Base-by-base conservation (phyloP, 495 filamentous ascomycete genomes). In the Ramalina peruviana region DNA sequence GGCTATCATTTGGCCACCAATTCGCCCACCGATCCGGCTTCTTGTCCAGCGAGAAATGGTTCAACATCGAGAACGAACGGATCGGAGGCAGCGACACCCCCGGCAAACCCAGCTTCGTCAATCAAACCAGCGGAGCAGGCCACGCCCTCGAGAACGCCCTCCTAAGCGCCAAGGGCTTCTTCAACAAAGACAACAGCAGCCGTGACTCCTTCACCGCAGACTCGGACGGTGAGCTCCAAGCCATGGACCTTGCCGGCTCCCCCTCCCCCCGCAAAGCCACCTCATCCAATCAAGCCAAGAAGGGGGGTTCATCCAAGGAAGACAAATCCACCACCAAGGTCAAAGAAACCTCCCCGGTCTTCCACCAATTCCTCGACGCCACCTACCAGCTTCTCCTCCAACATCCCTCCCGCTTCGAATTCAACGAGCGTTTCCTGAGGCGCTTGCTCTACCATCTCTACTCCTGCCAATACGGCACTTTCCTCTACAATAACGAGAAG, bases 291-390 rank as follows among this genome's bases (percentile, higher is more conserved):
- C 44, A 54, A 62, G 63, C 49, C 62, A 33, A 33, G 3, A 33
- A 33, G 30, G 30, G 30, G 30, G 3, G 3, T 6, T 33, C 23
- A 0, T 44, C 59, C 36, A 40, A 61, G 55, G 47, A 59, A 16
- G 76, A 81, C 45, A 75, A 76, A 51, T 65, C 68, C 50, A 61
- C 71, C n/a, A 82, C 77, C 9, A 82, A 80, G 54, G 70, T 75
- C 25, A 94, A 87, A 50, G 89, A 97, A 61, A 86, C 90, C 2
- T 88, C 84, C n/a, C 93, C 93, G 0, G 82, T 97, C 12, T 97
- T 99, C 67, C 93, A 99, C 58, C 93, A 99, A 62, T 99, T 97
- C 64, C 80, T 99, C 10, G 93, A 99, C 59, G 86, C 87, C 17
- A 88, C 87, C 4, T 97, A 89, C 55, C 93, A 99, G 57, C 72